A percentile compares a stretch with the other conserved stretches of the same genome.
These are phyloP conservation scores for Tephrocybe sp. DNA, from an alignment of 768 basidiomycete species.

Conservation along the genomic window DNA sequence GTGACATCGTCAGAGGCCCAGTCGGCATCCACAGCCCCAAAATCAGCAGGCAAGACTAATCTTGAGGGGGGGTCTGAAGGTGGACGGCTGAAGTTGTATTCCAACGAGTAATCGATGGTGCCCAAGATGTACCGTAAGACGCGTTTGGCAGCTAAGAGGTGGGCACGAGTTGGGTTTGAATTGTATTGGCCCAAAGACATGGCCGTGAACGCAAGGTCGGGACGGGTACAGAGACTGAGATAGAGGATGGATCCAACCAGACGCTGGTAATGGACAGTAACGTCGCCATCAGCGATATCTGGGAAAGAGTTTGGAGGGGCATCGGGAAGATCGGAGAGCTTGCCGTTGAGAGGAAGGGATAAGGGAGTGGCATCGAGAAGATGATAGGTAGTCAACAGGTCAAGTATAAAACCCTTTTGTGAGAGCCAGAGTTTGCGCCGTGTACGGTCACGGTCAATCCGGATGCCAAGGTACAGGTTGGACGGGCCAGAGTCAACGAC, in stretches of 20 bases:
- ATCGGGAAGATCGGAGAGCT: neutral
- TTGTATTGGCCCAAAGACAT: conserved; percentile 27
- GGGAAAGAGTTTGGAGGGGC: conserved; percentile 10
- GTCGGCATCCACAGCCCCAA: conserved; percentile 29
- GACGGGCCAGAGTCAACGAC: conserved; percentile 2
- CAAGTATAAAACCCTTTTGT: conserved; percentile 9
- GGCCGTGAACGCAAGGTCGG: conserved; percentile 33
- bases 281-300: conserved; percentile 12
- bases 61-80: too few relatives aligned
- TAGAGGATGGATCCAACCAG: conserved; percentile 28
- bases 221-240: conserved; percentile 28
- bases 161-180: conserved; percentile 10
- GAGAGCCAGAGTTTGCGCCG: conserved; percentile 11
- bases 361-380: conserved; percentile 8
- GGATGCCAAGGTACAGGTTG: conserved; percentile 1
- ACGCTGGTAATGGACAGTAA: conserved; percentile 16
- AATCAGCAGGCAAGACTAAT: neutral
- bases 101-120: conserved; percentile 20
- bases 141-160: conserved; percentile 30
- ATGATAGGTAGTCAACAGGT: conserved; percentile 11
- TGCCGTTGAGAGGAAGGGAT: neutral
- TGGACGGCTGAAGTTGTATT: conserved; percentile 10
- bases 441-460: conserved; percentile 8
- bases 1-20: conserved; percentile 24
- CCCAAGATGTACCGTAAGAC: conserved; percentile 32